A percentile compares a stretch with the other conserved stretches of the same genome.
Evolutionary conservation across 176 grass and related monocot genomes (phyloP).

Genomic region (Dendrocalamus sinicus): DNA sequence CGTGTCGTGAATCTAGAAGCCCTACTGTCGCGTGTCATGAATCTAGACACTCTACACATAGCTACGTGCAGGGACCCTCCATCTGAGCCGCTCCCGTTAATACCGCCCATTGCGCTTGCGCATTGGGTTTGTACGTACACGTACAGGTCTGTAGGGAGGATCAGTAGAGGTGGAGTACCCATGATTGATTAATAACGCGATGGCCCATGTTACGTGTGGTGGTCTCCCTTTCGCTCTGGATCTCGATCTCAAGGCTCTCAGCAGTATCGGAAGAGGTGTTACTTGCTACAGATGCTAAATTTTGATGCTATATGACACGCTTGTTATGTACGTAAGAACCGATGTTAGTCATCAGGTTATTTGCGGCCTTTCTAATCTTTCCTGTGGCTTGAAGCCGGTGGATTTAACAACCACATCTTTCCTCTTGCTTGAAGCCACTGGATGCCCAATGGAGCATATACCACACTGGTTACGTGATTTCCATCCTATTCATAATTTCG

Average conservation of each 20-base stretch:
- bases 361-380: not conserved
- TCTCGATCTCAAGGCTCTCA: not conserved
- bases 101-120: not conserved
- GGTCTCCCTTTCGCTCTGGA: too few relatives aligned
- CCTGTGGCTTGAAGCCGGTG: not conserved
- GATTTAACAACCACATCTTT: not conserved
- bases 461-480: not conserved
- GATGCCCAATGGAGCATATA: not conserved
- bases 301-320: not conserved
- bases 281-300: not conserved
- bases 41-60: too few relatives aligned
- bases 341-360: not conserved
- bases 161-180: not conserved
- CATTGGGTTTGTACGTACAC: not conserved
- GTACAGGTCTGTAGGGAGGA: not conserved
- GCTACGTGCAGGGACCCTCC: too few relatives aligned
- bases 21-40: too few relatives aligned
- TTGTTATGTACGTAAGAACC: not conserved
- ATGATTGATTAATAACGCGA: not conserved
- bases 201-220: not conserved
- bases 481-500: not conserved
- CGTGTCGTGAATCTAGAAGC: too few relatives aligned
- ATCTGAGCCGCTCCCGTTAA: too few relatives aligned
- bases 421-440: constrained; percentile 37
- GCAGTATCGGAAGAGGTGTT: not conserved